Conservation (phyloP, 202 grass and related monocot species). For the Sporobolus alterniflorus region DNA sequence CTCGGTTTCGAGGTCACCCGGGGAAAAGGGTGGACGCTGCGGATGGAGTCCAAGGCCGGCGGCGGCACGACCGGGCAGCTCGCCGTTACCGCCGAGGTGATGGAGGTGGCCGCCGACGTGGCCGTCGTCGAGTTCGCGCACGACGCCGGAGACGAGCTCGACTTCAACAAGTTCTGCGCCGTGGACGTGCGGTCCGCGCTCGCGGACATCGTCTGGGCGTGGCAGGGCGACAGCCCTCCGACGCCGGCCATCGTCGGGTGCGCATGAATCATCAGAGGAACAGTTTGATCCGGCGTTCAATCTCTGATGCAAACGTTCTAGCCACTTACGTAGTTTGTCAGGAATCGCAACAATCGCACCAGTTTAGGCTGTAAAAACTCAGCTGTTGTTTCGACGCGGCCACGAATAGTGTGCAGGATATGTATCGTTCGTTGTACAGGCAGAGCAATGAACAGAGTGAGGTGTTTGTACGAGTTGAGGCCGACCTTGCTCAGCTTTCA, state of each 20-base stretch:
- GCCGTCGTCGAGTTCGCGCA: constrained; percentile 87
- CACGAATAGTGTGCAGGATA: not conserved
- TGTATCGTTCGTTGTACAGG: constrained; percentile 32
- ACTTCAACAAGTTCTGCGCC: constrained; percentile 88
- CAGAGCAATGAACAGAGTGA: not conserved
- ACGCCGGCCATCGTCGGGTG: constrained; percentile 4
- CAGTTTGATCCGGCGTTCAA: not conserved
- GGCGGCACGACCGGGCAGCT: constrained; percentile 54
- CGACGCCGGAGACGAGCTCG: constrained; percentile 71
- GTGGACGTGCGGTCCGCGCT: constrained; percentile 71
- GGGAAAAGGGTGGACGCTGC: constrained; percentile 57
- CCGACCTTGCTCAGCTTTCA: not conserved
- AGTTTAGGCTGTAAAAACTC: constrained; percentile 4
- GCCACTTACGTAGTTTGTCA: constrained; percentile 10
- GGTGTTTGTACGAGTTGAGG: not conserved
- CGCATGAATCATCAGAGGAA: not conserved
- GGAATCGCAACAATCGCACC: not conserved
- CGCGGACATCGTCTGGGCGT: constrained; percentile 89
- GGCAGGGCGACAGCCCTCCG: constrained; percentile 65
- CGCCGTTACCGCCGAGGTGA: constrained; percentile 74
- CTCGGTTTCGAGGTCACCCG: constrained; percentile 57
- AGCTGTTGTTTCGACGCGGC: not conserved
- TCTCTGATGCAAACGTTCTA: not conserved
- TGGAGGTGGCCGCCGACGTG: constrained; percentile 73
- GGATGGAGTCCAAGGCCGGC: constrained; percentile 54